Conservation (phyloP, 2,329 filamentous ascomycete species). For the Venturia oleaginea region DNA sequence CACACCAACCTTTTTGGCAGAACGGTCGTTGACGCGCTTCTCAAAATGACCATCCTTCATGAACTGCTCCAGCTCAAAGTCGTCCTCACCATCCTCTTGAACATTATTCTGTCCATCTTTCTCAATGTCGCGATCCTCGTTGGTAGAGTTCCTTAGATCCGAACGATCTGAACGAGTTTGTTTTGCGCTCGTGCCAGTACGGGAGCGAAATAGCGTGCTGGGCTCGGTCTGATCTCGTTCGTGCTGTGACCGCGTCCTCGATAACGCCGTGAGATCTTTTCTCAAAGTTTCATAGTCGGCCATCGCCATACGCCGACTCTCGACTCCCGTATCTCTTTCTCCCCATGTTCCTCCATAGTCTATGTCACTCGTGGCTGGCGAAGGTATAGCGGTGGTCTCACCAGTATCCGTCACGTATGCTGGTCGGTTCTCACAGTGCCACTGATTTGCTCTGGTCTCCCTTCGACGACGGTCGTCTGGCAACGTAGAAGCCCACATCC, state of each 20-base stretch:
- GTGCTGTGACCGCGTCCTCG: background rate
- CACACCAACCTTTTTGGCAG: conserved; percentile 63
- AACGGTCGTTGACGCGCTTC: conserved; percentile 56
- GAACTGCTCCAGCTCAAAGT: conserved; percentile 61
- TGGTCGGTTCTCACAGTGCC: background rate
- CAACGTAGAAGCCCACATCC: conserved; percentile 6
- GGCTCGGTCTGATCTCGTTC: background rate
- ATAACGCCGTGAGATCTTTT: conserved; percentile 43
- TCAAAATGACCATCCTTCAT: conserved; percentile 68
- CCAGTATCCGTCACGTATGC: background rate
- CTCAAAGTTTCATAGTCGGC: conserved; percentile 51
- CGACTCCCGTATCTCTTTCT: conserved; percentile 47
- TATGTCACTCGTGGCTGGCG: conserved; percentile 17
- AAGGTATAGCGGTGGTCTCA: background rate
- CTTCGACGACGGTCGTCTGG: conserved; percentile 4
- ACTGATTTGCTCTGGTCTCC: conserved; percentile 1
- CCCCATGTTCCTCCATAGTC: conserved; percentile 50
- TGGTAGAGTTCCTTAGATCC: background rate
- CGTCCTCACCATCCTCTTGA: conserved; percentile 43
- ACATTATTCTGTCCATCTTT: conserved; percentile 13
- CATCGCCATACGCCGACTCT: conserved; percentile 45
- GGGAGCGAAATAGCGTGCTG: background rate
- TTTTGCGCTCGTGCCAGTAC: background rate
- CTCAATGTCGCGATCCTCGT: conserved; percentile 22
- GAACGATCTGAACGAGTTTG: background rate